These are phyloP conservation scores for Penicillium concentricum DNA, from an alignment of 2,329 filamentous ascomycete genomes.

Conservation along the genomic window DNA sequence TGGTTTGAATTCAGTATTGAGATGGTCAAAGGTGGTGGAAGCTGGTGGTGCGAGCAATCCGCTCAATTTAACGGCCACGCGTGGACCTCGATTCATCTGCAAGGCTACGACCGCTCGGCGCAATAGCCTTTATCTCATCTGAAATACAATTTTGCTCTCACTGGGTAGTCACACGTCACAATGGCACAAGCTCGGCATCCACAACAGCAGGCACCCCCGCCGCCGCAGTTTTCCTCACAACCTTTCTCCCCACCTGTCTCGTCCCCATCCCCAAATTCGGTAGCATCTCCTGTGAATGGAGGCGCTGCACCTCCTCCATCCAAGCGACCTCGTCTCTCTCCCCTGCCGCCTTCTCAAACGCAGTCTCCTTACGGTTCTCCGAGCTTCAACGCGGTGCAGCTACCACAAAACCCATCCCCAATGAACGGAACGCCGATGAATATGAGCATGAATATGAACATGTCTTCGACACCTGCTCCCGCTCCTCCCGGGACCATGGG, in stretches of 20 bases:
- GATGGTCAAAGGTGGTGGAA: conserved; percentile 39
- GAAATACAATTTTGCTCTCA: conserved; percentile 7
- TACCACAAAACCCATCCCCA: conserved; percentile 33
- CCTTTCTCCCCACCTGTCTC: conserved; percentile 64
- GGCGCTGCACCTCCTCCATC: conserved; percentile 63
- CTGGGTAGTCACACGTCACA: conserved; percentile 36
- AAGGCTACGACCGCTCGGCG: conserved; percentile 23
- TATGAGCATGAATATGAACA: conserved; percentile 51
- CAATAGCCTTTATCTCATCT: conserved; percentile 20
- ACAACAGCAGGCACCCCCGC: conserved; percentile 27
- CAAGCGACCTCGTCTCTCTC: conserved; percentile 71
- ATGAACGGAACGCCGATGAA: conserved; percentile 51
- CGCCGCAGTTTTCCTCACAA: conserved; percentile 52
- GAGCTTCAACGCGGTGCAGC: conserved; percentile 53
- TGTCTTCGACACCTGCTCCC: conserved; percentile 46
- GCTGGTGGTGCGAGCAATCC: conserved; percentile 39
- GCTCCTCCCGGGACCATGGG: conserved; percentile 55
- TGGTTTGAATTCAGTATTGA: conserved; percentile 29
- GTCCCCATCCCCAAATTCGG: conserved; percentile 59
- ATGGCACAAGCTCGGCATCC: conserved; percentile 60
- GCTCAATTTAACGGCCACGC: conserved; percentile 37
- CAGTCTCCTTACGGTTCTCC: conserved; percentile 63
- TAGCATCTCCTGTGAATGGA: conserved; percentile 48
- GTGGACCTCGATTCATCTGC: conserved; percentile 27
- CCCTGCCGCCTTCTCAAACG: conserved; percentile 60